These are phyloP conservation scores for Medicago lupulina DNA, from an alignment of 306 rosid species.

Conservation along the genomic window DNA sequence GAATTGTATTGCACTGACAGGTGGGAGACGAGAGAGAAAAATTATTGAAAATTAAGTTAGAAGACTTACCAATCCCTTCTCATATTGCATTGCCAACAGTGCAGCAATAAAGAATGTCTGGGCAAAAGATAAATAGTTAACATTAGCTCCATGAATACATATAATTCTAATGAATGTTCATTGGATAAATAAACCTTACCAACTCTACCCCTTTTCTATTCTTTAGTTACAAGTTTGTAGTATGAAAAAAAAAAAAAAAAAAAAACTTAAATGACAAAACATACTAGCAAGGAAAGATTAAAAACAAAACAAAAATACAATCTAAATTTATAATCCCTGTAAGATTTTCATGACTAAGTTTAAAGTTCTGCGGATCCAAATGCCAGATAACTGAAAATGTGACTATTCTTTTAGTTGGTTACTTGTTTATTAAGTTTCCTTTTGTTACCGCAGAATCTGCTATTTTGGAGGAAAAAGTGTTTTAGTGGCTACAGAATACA, in stretches of 20 bases:
- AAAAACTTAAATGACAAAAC: slow-evolving; percentile 23
- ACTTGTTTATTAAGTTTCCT: slow-evolving; percentile 9
- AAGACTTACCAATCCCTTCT: slow-evolving; percentile 82
- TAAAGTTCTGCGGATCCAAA: slow-evolving; percentile 6
- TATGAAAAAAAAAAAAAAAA: slow-evolving; percentile 6
- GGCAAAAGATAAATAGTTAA: slow-evolving; percentile 44
- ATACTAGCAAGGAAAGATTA: neutral
- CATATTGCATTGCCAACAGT: slow-evolving; percentile 96
- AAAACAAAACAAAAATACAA: neutral
- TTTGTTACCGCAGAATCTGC: neutral
- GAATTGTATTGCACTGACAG: neutral
- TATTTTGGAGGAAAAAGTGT: neutral
- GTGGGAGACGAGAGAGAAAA: slow-evolving; percentile 9
- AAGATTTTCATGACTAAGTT: slow-evolving; percentile 14
- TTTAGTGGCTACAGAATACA: neutral
- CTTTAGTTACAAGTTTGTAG: neutral
- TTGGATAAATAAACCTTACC: slow-evolving; percentile 9
- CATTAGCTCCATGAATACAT: slow-evolving; percentile 40
- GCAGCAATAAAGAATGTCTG: slow-evolving; percentile 99
- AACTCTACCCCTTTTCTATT: neutral
- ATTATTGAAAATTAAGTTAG: slow-evolving; percentile 13
- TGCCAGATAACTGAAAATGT: slow-evolving; percentile 8
- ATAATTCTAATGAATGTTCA: slow-evolving; percentile 11
- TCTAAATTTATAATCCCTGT: neutral
- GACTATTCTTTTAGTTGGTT: slow-evolving; percentile 12